Percentiles rank a stretch among this genome's conserved stretches.
phyloP scores from a whole-genome alignment of 108 stramenopile species.

The Seminavis robusta region DNA sequence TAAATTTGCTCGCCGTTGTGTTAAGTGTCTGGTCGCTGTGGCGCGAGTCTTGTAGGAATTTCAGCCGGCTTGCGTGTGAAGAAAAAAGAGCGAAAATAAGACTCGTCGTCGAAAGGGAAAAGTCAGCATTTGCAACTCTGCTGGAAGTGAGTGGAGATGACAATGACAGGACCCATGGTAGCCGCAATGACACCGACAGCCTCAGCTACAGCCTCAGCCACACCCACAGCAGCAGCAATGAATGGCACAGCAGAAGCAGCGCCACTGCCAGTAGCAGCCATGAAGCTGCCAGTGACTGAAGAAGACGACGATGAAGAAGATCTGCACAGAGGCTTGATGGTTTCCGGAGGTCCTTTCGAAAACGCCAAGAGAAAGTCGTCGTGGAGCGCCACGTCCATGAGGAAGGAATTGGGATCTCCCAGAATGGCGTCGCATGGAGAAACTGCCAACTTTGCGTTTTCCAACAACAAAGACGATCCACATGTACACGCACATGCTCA shows the following conservation, averaged over 20 bases:
- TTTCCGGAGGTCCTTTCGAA: background rate
- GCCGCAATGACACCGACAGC: no score
- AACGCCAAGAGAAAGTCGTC: background rate
- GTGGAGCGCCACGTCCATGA: background rate
- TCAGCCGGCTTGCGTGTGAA: no score
- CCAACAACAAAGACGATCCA: no score
- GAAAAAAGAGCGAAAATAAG: no score
- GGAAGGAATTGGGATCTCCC: background rate
- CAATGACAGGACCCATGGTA: no score
- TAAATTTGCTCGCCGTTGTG: no score
- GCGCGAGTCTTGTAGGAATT: no score
- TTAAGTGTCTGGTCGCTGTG: no score
- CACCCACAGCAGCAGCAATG: background rate
- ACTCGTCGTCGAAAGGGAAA: no score
- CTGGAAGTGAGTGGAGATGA: no score
- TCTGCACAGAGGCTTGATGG: background rate
- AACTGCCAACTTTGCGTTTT: background rate
- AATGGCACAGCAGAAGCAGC: background rate
- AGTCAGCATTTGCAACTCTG: no score
- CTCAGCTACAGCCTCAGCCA: conserved; percentile 1
- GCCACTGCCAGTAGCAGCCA: background rate
- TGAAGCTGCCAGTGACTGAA: background rate
- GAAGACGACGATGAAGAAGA: background rate
- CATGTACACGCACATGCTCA: no score
- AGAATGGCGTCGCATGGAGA: background rate